Conservation (phyloP, 768 basidiomycete genomes). For the Symmetrospora coprosmae region DNA sequence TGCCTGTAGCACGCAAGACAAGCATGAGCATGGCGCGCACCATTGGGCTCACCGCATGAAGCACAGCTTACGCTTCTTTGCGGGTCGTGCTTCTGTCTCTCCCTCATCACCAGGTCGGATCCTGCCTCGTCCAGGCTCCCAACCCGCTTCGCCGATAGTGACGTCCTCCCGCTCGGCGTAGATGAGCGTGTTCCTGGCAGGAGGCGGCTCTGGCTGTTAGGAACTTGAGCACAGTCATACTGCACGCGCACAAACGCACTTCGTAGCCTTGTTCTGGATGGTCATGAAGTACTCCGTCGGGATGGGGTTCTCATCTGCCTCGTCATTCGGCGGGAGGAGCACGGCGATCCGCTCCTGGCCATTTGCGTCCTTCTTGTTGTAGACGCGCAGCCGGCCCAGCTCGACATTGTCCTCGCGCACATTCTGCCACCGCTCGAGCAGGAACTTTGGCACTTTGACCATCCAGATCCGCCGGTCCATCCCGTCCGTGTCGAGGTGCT, state of each 20-base stretch:
- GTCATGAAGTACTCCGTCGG: slow-evolving; percentile 69
- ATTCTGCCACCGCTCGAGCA: slow-evolving; percentile 72
- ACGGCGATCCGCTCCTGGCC: slow-evolving; percentile 29
- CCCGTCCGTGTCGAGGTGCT: slow-evolving; percentile 62
- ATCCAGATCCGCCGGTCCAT: slow-evolving; percentile 67
- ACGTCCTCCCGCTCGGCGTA: slow-evolving; percentile 67
- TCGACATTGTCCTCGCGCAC: slow-evolving; percentile 60
- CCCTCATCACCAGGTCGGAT: slow-evolving; percentile 6
- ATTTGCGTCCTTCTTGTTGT: slow-evolving; percentile 40
- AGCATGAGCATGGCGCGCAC: background rate
- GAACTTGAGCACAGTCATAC: background rate
- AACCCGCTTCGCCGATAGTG: slow-evolving; percentile 16
- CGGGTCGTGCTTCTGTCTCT: background rate
- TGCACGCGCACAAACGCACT: background rate
- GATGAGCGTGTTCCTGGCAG: slow-evolving; percentile 68
- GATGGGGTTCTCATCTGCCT: slow-evolving; percentile 32
- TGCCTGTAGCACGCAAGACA: background rate
- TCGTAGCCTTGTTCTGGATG: slow-evolving; percentile 57
- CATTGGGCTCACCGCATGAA: background rate
- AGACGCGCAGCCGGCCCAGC: slow-evolving; percentile 72
- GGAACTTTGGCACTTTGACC: slow-evolving; percentile 73
- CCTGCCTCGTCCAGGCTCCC: background rate
- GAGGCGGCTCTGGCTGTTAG: background rate
- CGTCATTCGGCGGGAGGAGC: background rate
- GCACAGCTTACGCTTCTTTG: slow-evolving; percentile 14